Evolutionary conservation across 2,329 filamentous ascomycete species (phyloP).

Genomic region (Fusarium albidum): DNA sequence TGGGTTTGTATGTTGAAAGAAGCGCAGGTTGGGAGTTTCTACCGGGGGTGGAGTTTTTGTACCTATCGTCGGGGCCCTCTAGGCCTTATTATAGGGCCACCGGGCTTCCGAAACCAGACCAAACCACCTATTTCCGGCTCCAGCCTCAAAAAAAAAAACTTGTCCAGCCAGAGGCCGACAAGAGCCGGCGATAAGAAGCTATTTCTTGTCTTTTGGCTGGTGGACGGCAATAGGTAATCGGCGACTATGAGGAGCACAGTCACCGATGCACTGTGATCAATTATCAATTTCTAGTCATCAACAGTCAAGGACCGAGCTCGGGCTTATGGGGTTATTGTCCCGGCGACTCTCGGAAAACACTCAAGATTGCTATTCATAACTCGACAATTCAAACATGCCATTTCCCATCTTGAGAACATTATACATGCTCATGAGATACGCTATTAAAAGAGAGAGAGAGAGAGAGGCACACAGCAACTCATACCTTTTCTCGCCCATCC

Average conservation of each 20-base stretch:
- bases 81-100: background rate
- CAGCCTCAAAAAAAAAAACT: slow-evolving; percentile 21
- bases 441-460: too few relatives aligned
- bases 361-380: background rate
- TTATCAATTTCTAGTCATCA: too few relatives aligned
- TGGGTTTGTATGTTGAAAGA: background rate
- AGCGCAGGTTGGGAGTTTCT: background rate
- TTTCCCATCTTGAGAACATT: too few relatives aligned
- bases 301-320: background rate
- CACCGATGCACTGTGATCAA: slow-evolving; percentile 1
- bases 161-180: slow-evolving; percentile 16
- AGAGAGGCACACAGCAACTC: too few relatives aligned
- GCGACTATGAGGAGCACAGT: background rate
- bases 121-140: background rate
- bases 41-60: slow-evolving; percentile 9
- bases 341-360: background rate
- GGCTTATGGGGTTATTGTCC: slow-evolving; percentile 16
- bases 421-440: too few relatives aligned
- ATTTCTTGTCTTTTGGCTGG: background rate
- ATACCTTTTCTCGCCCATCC: slow-evolving; percentile 21
- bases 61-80: background rate
- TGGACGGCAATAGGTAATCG: background rate
- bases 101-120: background rate
- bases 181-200: slow-evolving; percentile 10
- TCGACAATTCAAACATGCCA: too few relatives aligned